A percentile compares a stretch with the other conserved stretches of the same genome.
Evolutionary conservation across 106 monocot genomes (phyloP).

Genomic region (Allium cepa): DNA sequence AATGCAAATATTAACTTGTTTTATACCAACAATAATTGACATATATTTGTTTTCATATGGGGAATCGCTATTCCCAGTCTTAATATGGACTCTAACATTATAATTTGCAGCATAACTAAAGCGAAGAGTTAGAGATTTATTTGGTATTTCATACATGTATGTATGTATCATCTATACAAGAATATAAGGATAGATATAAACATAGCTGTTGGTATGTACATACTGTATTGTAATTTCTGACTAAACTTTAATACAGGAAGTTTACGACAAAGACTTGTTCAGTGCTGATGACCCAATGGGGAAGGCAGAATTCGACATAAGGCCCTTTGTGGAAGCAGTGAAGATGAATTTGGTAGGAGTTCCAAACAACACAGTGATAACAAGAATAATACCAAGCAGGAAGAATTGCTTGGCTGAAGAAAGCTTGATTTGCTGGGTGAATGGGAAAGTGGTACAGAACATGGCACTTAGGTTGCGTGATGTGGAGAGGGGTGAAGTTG

Average conservation of each 20-base stretch:
- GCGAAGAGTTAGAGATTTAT: no score
- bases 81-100: no score
- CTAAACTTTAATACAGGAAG: slow-evolving; percentile 26
- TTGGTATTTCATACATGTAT: no score
- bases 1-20: no score
- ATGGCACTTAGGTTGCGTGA: slow-evolving; percentile 37
- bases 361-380: slow-evolving; percentile 21
- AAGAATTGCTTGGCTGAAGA: slow-evolving; percentile 48
- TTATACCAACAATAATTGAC: no score
- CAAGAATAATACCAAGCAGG: slow-evolving; percentile 24
- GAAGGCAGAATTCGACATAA: slow-evolving; percentile 46
- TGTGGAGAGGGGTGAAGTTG: slow-evolving; percentile 51
- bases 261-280: slow-evolving; percentile 53
- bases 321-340: slow-evolving; percentile 33
- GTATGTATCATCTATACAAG: no score
- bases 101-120: no score
- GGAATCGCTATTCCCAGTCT: no score
- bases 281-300: slow-evolving; percentile 51
- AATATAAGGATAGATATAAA: no score
- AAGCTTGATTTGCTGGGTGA: slow-evolving; percentile 24
- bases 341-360: slow-evolving; percentile 23
- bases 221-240: no score
- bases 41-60: no score
- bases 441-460: slow-evolving; percentile 47
- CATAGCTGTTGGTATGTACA: no score